Evolutionary conservation across 768 basidiomycete genomes (phyloP), one percentile per base, ranked within the genome.

Genomic region (Exidia glandulosa): DNA sequence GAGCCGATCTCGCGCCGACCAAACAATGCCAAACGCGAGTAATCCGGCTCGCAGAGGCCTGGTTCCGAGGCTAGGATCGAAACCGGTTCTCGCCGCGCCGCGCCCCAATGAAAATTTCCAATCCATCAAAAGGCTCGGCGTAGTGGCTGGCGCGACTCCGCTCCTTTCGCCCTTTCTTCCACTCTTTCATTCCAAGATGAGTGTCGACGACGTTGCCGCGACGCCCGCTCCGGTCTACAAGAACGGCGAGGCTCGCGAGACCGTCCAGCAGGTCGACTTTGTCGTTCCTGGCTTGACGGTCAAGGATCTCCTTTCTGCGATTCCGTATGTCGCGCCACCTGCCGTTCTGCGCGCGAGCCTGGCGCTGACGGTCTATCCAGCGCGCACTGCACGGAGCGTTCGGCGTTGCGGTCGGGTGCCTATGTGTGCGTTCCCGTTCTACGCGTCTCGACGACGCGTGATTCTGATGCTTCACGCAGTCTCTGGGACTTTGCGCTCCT

Each of bases 311-410:
- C 79, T 94, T 57, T 81, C 80, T 52, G 83, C 80, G 19, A 94
- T 96, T 68, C 94, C 94, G 83, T 90, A 67, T 63, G 86, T 79
- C 32, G n/a, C 41, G 23, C 41, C 9, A 6, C 19, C 23, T 3
- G 12, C 36, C 19, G 10, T 37, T 19, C 19, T 45, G 6, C 16
- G 41, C n/a, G n/a, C n/a, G n/a, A n/a, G 2, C 9, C 48, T 62
- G 37, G 59, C 5, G 23, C 45, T 59, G 47, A 63, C 25, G 59
- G 58, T 59, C 60, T 45, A 16, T 59, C 31, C 62, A 90, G 89
- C 14, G 64, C 86, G 9, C 92, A 92, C 73, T 97, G 95, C 77
- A 91, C 86, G 75, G 79, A 94, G 76, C 88, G 95, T 62, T 94
- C 91, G 0, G 88, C 91, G 3, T 62, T 94, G 66, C 80, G 78